Conservation (phyloP, 2,329 filamentous ascomycete species). For the Gliomastix tumulicola region DNA sequence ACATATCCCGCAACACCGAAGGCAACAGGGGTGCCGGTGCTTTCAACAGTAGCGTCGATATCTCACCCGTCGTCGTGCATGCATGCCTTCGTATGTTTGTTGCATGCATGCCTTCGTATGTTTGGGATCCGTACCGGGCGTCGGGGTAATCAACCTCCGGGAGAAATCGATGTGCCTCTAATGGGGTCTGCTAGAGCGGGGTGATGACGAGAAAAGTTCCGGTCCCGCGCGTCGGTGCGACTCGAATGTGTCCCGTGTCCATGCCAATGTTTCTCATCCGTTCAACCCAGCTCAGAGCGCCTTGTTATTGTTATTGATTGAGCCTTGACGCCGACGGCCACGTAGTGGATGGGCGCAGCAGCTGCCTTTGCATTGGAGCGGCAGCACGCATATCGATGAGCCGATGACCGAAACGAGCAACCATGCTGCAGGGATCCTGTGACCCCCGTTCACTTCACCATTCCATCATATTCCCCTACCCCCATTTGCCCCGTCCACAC, state of each 20-base stretch:
- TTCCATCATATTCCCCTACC: too few species aligned
- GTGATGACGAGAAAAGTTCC: slow-evolving; percentile 48
- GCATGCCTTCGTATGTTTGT: slow-evolving; percentile 49
- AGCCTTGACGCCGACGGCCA: too few species aligned
- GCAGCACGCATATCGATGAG: too few species aligned
- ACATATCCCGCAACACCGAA: slow-evolving; percentile 49
- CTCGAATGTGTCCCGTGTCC: slow-evolving; percentile 49
- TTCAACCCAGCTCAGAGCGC: too few species aligned
- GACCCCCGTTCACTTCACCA: too few species aligned
- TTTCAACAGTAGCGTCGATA: slow-evolving; percentile 37
- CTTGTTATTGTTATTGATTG: too few species aligned
- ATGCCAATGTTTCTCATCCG: too few species aligned
- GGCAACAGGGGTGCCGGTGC: slow-evolving; percentile 37
- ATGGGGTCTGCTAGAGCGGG: slow-evolving; percentile 30
- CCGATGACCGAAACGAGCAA: too few species aligned
- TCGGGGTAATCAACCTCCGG: slow-evolving; percentile 30
- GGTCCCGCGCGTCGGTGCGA: slow-evolving; percentile 41
- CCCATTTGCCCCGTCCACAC: too few species aligned
- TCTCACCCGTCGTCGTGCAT: slow-evolving; percentile 35
- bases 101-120: slow-evolving; percentile 54
- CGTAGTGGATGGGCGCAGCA: too few species aligned
- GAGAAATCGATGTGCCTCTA: slow-evolving; percentile 49
- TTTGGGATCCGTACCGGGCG: slow-evolving; percentile 42
- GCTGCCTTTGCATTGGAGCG: too few species aligned
- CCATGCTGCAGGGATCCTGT: too few species aligned